A percentile compares a stretch with the other conserved stretches of the same genome.
Conservation (phyloP, 2,329 filamentous ascomycete genomes). For the Nigrospora oryzae region DNA sequence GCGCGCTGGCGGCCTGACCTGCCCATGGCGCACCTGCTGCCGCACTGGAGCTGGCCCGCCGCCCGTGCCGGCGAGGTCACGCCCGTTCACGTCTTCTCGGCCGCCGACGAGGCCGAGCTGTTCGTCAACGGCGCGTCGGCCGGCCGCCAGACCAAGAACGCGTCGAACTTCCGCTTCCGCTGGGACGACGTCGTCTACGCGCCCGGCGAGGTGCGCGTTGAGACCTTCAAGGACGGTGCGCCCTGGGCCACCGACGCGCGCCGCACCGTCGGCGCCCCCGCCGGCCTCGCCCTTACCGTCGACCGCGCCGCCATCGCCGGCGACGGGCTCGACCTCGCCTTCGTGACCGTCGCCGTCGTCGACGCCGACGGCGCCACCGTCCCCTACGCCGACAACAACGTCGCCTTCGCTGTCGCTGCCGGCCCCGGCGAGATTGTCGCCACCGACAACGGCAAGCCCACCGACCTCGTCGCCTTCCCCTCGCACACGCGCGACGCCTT, state of each 20-base stretch:
- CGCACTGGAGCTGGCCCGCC: conserved; percentile 45
- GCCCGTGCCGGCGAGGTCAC: conserved; percentile 35
- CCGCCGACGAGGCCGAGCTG: conserved; percentile 44
- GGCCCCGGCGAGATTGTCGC: conserved; percentile 36
- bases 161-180: conserved; percentile 37
- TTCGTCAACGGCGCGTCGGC: conserved; percentile 41
- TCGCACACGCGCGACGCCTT: conserved; percentile 29
- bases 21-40: conserved; percentile 41
- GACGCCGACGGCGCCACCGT: conserved; percentile 34
- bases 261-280: conserved; percentile 30
- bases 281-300: conserved; percentile 26
- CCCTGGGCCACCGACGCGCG: conserved; percentile 35
- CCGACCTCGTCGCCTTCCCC: conserved; percentile 33
- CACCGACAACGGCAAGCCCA: conserved; percentile 43
- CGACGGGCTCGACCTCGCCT: conserved; percentile 37
- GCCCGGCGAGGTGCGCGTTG: conserved; percentile 36
- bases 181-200: conserved; percentile 43
- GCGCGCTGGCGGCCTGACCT: conserved; percentile 41
- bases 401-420: conserved; percentile 34
- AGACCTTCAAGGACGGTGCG: conserved; percentile 36
- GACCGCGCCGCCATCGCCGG: conserved; percentile 28
- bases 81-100: conserved; percentile 44
- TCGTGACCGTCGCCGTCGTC: conserved; percentile 33
- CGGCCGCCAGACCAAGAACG: conserved; percentile 26
- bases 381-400: conserved; percentile 28